Evolutionary conservation across 257 asterid genomes (phyloP), one percentile per base, ranked within the genome.

Genomic region (Nicotiana benthamiana): DNA sequence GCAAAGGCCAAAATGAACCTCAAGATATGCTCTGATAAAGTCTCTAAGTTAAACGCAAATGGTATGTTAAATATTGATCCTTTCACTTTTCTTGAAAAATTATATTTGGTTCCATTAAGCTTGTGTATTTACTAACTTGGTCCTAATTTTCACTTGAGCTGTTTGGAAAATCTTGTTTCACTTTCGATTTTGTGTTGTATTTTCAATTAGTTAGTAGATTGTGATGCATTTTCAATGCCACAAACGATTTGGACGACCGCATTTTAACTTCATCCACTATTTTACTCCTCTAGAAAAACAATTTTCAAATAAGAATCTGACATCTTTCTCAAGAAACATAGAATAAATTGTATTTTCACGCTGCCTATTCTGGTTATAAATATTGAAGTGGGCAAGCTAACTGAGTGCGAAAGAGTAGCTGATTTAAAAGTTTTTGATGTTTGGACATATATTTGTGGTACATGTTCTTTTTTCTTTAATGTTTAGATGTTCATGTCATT

Each of bases 1-100:
- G 97, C 98, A 77, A 75, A 86, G 80, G 91, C 97, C 78, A 91
- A 88, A 86, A 83, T 89, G 56, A 93, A 93, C 88, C 91, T 90
- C 80, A 94, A 85, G 66, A 82, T 88, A 66, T 93, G 98, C 86
- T 86, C 91, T 9, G 91, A 86, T 20, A 89, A 83, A 83, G 68
- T 91, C 81, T 87, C 93, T 84, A 84, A 85, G 79, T 80, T 92
- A 79, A 28, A n/a, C 6, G 12, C 43, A 10, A 63, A 53, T 24
- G 28, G 74, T 63, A 15, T 28, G 63, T 46, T 18, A 36, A 60
- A 32, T 9, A 16, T n/a, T 13, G 51, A 22, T 27, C 76, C 26
- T 64, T 48, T 11, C 24, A 22, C 22, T 32, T 40, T 34, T 32
- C 11, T 80, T 68, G 16, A 6, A 40, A 30, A 32, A 12, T 17